Base-by-base conservation (phyloP, 768 basidiomycete species). In the Phanerodontia chrysosporium region DNA sequence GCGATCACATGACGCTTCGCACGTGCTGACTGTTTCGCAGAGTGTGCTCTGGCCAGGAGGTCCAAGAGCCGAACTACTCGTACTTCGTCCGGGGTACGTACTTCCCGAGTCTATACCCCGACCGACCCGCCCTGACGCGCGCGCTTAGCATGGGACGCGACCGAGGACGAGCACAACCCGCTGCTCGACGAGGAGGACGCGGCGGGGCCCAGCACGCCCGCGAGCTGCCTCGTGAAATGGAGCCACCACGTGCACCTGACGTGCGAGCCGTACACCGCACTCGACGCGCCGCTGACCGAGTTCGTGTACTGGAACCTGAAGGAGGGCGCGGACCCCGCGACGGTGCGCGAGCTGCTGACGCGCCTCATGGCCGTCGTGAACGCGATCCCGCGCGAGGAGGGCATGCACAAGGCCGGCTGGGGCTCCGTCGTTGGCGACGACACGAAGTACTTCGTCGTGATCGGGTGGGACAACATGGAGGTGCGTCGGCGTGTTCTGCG, bases 381-480 rank as follows among this genome's bases (percentile, higher is more conserved):
- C 60, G 46, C 16, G 27, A 57, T 61, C 16, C 60, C 60, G 12
- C 24, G 49, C 30, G 51, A 44, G 16, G 29, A 52, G 25, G 60
- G 60, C 36, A 32, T 61, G 29, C 51, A 61, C 42, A 58, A 58
- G 30, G 60, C 56, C 4, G 60, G 56, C 5, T 61, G 60, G 60
- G 60, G 60, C 12, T 45, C 51, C 2, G 60, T 61, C 9, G 24
- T 58, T 14, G 45, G 30, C 3, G 36, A 42, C 53, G 59, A 60
- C 3, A 45, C 27, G 22, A 49, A 61, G 45, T 61, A 52, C 29
- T 30, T 61, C n/a, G 60, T 61, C 13, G 21, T 57, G 45, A 57
- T 61, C 22, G 60, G 60, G 18, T 61, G 60, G 60, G 56, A 57
- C 29, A 61, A 24, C n/a, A 51, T 61, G 57, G 60, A 61, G 60